Evolutionary conservation across 1,284 basidiomycete genomes (phyloP).

Genomic region (Marasmius sp.): DNA sequence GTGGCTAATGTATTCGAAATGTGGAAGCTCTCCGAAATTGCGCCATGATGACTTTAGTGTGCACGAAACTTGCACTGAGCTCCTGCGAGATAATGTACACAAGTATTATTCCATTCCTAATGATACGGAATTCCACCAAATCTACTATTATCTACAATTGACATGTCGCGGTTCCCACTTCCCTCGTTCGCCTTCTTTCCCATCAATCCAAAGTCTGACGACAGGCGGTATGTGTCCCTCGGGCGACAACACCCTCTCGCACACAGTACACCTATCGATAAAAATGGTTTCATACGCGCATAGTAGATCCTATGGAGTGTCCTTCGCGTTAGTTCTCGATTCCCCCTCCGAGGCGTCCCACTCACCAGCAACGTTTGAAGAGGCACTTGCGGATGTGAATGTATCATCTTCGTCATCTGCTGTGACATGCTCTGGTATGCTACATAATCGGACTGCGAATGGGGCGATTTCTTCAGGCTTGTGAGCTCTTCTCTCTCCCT

Average conservation of each 20-base stretch:
- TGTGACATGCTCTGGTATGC: background rate
- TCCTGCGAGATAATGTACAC: too few species aligned
- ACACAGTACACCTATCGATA: background rate
- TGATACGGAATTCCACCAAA: too few species aligned
- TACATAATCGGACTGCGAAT: background rate
- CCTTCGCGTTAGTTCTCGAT: too few species aligned
- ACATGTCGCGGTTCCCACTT: slow-evolving; percentile 2
- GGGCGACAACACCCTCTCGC: background rate
- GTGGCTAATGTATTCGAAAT: background rate
- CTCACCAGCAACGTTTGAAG: background rate
- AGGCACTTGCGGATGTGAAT: slow-evolving; percentile 1
- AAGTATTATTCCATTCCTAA: too few species aligned
- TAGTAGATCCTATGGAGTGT: background rate
- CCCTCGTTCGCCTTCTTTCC: background rate
- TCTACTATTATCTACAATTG: slow-evolving; percentile 1
- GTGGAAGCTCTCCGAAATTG: too few species aligned
- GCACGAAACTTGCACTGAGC: background rate
- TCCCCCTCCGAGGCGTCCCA: background rate
- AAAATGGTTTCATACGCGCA: background rate
- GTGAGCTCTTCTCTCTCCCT: background rate
- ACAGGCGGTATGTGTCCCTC: slow-evolving; percentile 1
- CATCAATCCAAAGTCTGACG: background rate
- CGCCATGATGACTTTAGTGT: too few species aligned
- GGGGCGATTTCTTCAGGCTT: background rate
- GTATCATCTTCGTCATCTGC: background rate